Evolutionary conservation across 2,329 filamentous ascomycete species (phyloP), one percentile per base, ranked within the genome.

Genomic region (Colletotrichum cordylinicola): DNA sequence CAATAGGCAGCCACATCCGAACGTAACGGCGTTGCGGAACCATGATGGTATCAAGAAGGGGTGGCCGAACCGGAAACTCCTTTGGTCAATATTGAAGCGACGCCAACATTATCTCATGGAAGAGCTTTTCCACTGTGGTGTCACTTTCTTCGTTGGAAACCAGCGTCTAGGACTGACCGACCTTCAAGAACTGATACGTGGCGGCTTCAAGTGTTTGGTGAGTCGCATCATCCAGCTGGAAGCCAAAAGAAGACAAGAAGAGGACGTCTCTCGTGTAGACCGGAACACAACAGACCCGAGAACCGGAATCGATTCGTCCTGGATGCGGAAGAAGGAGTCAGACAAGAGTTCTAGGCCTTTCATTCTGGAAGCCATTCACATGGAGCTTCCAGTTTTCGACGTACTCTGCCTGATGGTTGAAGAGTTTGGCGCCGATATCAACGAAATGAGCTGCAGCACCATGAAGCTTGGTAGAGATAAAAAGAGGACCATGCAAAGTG

Each of bases 341-440:
- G 12, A 58, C 24, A 16, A 27, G 0, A 29, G 15, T 15, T 24
- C 16, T 4, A 15, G 31, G 13, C 80, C 80, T 1, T 79, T 82
- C 5, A 72, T 84, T 3, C 48, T 80, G 7, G 62, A 78, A 4
- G 83, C 83, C 27, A 81, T 83, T 58, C 37, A 68, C 13, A 78
- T 82, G 48, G 72, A 80, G 5, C 71, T 84, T 9, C 85, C 85
- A 9, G 84, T 85, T 48, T 81, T 86, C 74, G 79, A 81, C 7
- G 79, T 85, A 5, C 77, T 85, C 2, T 80, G 81, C 13, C 58
- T 84, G 4, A 72, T 87, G 9, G 81, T 86, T 4, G 81, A 84
- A 31, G 80, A 79, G 21, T 82, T 82, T 21, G 76, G 74, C 2
- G 82, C 83, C 13, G 80, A 85, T 73, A 64, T 86, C n/a, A 80